Conservation (phyloP, 163 green algal species). For the Prototheca cutis region DNA sequence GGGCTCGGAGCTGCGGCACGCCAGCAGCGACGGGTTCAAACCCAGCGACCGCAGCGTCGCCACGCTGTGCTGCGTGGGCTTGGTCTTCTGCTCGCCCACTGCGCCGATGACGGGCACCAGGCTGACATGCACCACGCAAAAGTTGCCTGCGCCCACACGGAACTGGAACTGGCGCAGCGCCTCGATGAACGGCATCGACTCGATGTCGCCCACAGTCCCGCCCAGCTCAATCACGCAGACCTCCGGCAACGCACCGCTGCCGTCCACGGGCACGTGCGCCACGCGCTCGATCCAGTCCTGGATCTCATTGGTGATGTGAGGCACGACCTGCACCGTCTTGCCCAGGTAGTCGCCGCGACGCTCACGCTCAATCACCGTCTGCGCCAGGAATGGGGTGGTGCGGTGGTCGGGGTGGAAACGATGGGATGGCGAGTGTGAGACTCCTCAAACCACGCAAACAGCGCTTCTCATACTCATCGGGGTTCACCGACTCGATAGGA, state of each 20-base stretch:
- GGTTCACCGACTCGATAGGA: no score
- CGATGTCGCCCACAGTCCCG: constrained; percentile 96
- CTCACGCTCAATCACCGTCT: constrained; percentile 92
- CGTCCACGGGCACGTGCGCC: constrained; percentile 82
- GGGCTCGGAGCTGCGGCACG: constrained; percentile 68
- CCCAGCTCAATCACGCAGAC: constrained; percentile 99
- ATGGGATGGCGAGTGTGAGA: no score
- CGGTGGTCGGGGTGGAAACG: no score
- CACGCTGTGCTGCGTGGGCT: constrained; percentile 97
- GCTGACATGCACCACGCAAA: constrained; percentile 88
- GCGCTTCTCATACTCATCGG: no score
- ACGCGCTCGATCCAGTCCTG: constrained; percentile 98
- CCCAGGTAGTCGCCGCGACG: constrained; percentile 93
- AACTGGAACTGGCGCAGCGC: constrained; percentile 93
- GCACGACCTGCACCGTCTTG: constrained; percentile 92
- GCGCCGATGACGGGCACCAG: constrained; percentile 95
- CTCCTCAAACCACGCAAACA: no score
- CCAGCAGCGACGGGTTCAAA: constrained; percentile 83
- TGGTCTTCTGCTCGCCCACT: constrained; percentile 98
- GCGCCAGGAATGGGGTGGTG: no score
- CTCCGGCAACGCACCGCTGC: constrained; percentile 65
- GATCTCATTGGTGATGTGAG: constrained; percentile 29
- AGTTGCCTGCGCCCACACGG: constrained; percentile 56
- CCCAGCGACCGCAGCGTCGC: constrained; percentile 80
- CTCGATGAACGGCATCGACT: constrained; percentile 97